These are phyloP conservation scores for Nepenthes alata DNA, from an alignment of 179 eudicot species.

Conservation along the genomic window DNA sequence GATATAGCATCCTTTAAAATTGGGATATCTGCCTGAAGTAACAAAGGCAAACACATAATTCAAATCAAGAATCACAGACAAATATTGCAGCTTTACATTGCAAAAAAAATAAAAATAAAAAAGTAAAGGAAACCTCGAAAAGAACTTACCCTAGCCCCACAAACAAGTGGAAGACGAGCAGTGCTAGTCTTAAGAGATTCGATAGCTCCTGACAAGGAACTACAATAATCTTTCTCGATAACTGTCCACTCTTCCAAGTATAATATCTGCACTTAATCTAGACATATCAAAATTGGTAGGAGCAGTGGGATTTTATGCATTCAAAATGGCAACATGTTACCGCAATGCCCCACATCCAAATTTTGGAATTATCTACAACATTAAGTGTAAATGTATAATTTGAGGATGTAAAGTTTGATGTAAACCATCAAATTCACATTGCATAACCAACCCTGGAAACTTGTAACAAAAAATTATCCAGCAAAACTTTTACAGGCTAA, in stretches of 20 bases:
- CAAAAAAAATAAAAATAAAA: neutral
- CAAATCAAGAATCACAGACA: slow-evolving; percentile 2
- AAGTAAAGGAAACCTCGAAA: neutral
- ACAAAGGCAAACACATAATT: slow-evolving; percentile 3
- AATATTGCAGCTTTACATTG: neutral
- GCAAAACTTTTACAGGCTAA: neutral
- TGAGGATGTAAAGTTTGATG: too few relatives aligned
- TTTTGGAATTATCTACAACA: too few relatives aligned
- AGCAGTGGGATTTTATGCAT: too few relatives aligned
- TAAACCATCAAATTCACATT: too few relatives aligned
- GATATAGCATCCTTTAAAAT: slow-evolving; percentile 62
- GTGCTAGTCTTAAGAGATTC: slow-evolving; percentile 82
- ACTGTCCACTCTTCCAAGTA: slow-evolving; percentile 71
- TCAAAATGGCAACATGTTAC: too few relatives aligned
- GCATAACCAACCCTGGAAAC: too few relatives aligned
- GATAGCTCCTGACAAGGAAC: slow-evolving; percentile 59
- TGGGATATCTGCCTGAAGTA: slow-evolving; percentile 56
- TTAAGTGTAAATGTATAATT: too few relatives aligned
- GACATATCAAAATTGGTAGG: too few relatives aligned
- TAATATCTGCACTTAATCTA: slow-evolving; percentile 36
- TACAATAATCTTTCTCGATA: slow-evolving; percentile 55
- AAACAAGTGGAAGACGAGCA: slow-evolving; percentile 74
- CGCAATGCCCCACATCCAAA: too few relatives aligned
- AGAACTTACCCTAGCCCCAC: slow-evolving; percentile 65
- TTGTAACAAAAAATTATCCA: too few relatives aligned